A percentile compares a stretch with the other conserved stretches of the same genome.
These are phyloP conservation scores for Besnoitia besnoiti DNA, from an alignment of 169 alveolate genomes.

Conservation along the genomic window DNA sequence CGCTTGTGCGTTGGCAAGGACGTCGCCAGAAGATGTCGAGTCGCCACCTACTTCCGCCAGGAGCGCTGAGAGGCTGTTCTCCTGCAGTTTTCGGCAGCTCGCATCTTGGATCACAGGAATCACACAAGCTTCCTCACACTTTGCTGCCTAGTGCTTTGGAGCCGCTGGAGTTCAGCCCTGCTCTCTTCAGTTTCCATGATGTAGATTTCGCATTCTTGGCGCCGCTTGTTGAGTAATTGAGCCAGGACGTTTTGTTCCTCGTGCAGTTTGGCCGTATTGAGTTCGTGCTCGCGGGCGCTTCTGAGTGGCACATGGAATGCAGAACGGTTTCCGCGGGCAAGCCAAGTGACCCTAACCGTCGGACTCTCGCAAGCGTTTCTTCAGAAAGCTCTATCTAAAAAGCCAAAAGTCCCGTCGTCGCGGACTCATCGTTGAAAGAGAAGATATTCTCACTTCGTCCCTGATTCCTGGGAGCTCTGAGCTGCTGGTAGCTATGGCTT, in stretches of 20 bases:
- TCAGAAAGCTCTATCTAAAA: not conserved
- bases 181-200: not conserved
- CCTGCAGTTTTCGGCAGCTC: not conserved
- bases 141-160: too few relatives aligned
- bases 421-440: not conserved
- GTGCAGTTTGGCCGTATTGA: not conserved
- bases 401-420: not conserved
- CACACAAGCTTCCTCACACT: too few relatives aligned
- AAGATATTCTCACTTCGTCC: not conserved
- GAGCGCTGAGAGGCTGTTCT: not conserved
- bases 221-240: not conserved
- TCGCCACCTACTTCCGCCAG: not conserved
- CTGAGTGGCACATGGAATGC: not conserved
- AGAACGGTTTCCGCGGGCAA: not conserved
- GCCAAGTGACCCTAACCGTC: not conserved
- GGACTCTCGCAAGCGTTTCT: not conserved
- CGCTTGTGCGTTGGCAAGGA: not conserved
- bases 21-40: not conserved
- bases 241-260: not conserved
- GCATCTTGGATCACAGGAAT: too few relatives aligned
- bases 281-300: not conserved
- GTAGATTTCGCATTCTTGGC: not conserved
- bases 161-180: not conserved
- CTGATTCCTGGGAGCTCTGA: not conserved
- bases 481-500: not conserved